phyloP scores from a whole-genome alignment of 768 basidiomycete species.

The Dentipellis sp. region DNA sequence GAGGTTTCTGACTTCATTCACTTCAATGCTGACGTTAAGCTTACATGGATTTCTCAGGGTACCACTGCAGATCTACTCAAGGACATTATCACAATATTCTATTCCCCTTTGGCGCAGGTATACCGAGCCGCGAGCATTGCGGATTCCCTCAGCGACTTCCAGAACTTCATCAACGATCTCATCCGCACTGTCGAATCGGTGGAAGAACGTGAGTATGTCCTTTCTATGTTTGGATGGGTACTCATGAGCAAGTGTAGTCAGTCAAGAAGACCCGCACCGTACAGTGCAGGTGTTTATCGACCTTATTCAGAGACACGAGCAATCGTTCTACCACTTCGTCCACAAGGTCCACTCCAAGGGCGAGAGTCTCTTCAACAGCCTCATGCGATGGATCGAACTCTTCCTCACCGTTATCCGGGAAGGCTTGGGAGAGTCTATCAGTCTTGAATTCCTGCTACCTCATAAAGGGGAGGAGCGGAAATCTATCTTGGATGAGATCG shows the following conservation, averaged over 20 bases:
- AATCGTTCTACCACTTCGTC: constrained; percentile 92
- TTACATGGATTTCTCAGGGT: constrained; percentile 43
- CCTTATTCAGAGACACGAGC: constrained; percentile 89
- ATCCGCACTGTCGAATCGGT: constrained; percentile 89
- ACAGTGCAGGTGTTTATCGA: constrained; percentile 93
- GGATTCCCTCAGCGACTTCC: constrained; percentile 85
- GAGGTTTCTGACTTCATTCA: constrained; percentile 49
- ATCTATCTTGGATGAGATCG: constrained; percentile 76
- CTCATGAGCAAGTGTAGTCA: constrained; percentile 36
- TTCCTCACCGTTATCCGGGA: constrained; percentile 88
- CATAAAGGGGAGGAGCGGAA: constrained; percentile 70
- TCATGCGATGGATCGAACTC: constrained; percentile 96
- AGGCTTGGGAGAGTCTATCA: constrained; percentile 64
- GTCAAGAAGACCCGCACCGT: constrained; percentile 70
- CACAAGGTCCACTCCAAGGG: constrained; percentile 99
- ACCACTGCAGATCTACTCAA: constrained; percentile 91
- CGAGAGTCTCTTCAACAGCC: constrained; percentile 82
- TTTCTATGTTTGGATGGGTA: not conserved
- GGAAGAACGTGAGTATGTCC: constrained; percentile 65
- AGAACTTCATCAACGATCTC: constrained; percentile 91
- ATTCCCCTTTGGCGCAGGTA: constrained; percentile 91
- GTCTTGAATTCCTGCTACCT: constrained; percentile 86
- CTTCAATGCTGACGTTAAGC: not conserved
- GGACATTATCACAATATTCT: constrained; percentile 99
- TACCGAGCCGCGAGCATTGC: constrained; percentile 96